phyloP scores from a whole-genome alignment of 2,329 filamentous ascomycete species.

The Xylaria sp. region DNA sequence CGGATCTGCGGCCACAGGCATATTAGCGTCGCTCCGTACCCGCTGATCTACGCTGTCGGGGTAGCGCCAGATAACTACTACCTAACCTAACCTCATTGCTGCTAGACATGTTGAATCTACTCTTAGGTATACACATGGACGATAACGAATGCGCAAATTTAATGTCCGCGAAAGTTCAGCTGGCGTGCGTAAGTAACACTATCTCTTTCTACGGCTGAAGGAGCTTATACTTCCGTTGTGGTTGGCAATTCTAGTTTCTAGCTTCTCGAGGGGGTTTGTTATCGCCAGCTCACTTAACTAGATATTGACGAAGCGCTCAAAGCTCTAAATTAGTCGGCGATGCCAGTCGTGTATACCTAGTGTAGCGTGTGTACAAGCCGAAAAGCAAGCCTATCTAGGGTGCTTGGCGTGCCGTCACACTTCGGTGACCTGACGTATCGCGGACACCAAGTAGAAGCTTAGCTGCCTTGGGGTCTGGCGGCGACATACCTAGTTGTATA shows the following conservation, averaged over 20 bases:
- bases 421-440: too few relatives aligned
- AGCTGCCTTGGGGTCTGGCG: background rate
- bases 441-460: background rate
- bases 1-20: slow-evolving; percentile 3
- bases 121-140: too few relatives aligned
- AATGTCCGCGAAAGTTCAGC: too few relatives aligned
- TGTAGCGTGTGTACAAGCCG: background rate
- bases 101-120: too few relatives aligned
- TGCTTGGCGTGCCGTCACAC: background rate
- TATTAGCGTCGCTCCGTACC: background rate
- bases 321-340: background rate
- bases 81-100: too few relatives aligned
- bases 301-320: background rate
- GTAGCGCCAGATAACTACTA: background rate
- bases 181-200: too few relatives aligned
- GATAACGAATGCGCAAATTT: too few relatives aligned
- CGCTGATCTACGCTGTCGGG: slow-evolving; percentile 28
- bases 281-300: background rate
- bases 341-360: background rate
- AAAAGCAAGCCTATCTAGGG: background rate
- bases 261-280: background rate
- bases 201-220: too few relatives aligned
- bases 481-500: background rate
- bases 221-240: background rate
- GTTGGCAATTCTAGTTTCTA: background rate